Conservation (phyloP, 2,329 filamentous ascomycete species). For the Pezicula radicicola region DNA sequence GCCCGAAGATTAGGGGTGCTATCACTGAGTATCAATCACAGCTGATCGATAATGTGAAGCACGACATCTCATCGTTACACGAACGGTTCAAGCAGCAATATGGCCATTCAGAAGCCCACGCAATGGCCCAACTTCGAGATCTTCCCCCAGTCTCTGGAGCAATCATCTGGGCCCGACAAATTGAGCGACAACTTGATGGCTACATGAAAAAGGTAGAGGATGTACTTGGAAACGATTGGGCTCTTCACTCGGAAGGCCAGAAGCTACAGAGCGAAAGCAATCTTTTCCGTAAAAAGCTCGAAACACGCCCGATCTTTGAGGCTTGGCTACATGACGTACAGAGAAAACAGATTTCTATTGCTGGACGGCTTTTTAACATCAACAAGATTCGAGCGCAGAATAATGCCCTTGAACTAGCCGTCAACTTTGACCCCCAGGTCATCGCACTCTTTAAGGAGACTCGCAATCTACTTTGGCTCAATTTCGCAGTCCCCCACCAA, state of each 20-base stretch:
- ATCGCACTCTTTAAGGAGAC: constrained; percentile 99
- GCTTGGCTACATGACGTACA: constrained; percentile 93
- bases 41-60: constrained; percentile 96
- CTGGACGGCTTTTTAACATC: constrained; percentile 89
- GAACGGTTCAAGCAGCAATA: constrained; percentile 99
- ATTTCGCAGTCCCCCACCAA: constrained; percentile 88
- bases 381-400: constrained; percentile 85
- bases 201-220: constrained; percentile 99
- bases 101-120: constrained; percentile 94
- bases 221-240: constrained; percentile 92
- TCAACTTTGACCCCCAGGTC: constrained; percentile 97
- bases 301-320: constrained; percentile 90
- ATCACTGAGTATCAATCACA: constrained; percentile 98
- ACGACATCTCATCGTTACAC: constrained; percentile 88
- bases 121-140: constrained; percentile 96
- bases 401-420: constrained; percentile 80
- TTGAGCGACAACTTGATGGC: constrained; percentile 89
- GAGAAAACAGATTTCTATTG: constrained; percentile 84
- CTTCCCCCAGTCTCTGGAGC: constrained; percentile 93
- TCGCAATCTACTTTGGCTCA: constrained; percentile 91
- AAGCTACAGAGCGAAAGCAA: constrained; percentile 90
- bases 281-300: constrained; percentile 93
- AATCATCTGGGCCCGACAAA: constrained; percentile 96
- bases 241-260: constrained; percentile 89
- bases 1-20: constrained; percentile 97